phyloP scores from a whole-genome alignment of 495 filamentous ascomycete species.

The Podospora sp. region DNA sequence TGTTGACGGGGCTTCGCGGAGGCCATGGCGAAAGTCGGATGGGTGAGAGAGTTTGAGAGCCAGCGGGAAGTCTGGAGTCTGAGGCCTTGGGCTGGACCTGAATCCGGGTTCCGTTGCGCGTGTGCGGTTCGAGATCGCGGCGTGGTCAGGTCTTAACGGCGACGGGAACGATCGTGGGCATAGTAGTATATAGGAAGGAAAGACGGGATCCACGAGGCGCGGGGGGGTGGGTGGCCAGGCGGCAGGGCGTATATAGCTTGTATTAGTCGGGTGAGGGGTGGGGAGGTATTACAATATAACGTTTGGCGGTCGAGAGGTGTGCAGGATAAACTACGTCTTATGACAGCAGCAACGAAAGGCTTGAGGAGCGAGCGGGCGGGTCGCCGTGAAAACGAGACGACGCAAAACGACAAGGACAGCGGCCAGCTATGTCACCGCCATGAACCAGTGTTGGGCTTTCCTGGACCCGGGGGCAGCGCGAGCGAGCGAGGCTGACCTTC shows the following conservation, averaged over 20 bases:
- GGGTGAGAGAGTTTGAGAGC: neutral
- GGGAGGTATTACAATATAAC: slow-evolving; percentile 32
- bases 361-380: slow-evolving; percentile 20
- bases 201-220: slow-evolving; percentile 7
- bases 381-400: slow-evolving; percentile 17
- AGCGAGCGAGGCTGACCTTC: slow-evolving; percentile 29
- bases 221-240: slow-evolving; percentile 8
- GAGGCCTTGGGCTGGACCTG: neutral
- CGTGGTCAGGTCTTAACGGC: slow-evolving; percentile 13
- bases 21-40: slow-evolving; percentile 30
- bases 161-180: slow-evolving; percentile 25
- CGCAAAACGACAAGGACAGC: slow-evolving; percentile 17
- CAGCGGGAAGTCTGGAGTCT: neutral
- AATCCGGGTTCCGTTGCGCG: neutral
- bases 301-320: slow-evolving; percentile 26
- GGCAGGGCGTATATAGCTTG: slow-evolving; percentile 18
- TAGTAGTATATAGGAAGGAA: slow-evolving; percentile 26
- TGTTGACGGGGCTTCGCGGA: slow-evolving; percentile 42
- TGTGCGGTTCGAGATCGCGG: slow-evolving; percentile 7
- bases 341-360: slow-evolving; percentile 24
- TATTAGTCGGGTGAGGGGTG: slow-evolving; percentile 25
- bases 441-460: slow-evolving; percentile 24
- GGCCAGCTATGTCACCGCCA: slow-evolving; percentile 25
- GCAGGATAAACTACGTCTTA: slow-evolving; percentile 28
- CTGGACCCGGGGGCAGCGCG: slow-evolving; percentile 18